phyloP scores from a whole-genome alignment of 495 filamentous ascomycete genomes.

The Daldinia childiae region DNA sequence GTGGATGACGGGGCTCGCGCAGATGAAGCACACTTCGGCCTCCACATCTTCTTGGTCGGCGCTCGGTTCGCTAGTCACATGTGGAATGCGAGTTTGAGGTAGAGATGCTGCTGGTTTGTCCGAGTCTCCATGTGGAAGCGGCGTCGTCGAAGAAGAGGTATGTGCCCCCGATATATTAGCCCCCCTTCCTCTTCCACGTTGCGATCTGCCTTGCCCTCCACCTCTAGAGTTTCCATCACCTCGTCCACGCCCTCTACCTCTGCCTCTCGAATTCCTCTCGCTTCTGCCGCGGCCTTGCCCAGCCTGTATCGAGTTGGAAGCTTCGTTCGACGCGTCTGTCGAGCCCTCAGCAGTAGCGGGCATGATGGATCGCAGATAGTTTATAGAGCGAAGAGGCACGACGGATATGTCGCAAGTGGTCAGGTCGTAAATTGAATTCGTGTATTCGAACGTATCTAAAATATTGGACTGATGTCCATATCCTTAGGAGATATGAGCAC shows the following conservation, averaged over 20 bases:
- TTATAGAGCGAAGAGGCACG: background rate
- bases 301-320: background rate
- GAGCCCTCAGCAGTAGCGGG: background rate
- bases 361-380: slow-evolving; percentile 6
- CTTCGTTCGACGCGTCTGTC: slow-evolving; percentile 7
- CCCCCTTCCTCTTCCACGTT: slow-evolving; percentile 46
- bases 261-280: slow-evolving; percentile 48
- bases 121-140: slow-evolving; percentile 1
- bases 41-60: slow-evolving; percentile 64
- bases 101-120: background rate
- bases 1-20: slow-evolving; percentile 85
- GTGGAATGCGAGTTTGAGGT: slow-evolving; percentile 15
- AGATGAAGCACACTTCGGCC: slow-evolving; percentile 94
- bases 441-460: background rate
- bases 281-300: slow-evolving; percentile 41
- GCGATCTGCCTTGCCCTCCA: slow-evolving; percentile 32
- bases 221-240: slow-evolving; percentile 7
- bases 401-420: background rate
- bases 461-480: background rate
- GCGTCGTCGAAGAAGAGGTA: slow-evolving; percentile 1
- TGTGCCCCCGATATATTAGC: slow-evolving; percentile 18
- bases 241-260: slow-evolving; percentile 52
- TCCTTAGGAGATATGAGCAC: background rate
- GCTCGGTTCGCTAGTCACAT: slow-evolving; percentile 16
- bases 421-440: background rate